Conservation (phyloP, 1,284 basidiomycete genomes). For the Rhodotorula sp. region DNA sequence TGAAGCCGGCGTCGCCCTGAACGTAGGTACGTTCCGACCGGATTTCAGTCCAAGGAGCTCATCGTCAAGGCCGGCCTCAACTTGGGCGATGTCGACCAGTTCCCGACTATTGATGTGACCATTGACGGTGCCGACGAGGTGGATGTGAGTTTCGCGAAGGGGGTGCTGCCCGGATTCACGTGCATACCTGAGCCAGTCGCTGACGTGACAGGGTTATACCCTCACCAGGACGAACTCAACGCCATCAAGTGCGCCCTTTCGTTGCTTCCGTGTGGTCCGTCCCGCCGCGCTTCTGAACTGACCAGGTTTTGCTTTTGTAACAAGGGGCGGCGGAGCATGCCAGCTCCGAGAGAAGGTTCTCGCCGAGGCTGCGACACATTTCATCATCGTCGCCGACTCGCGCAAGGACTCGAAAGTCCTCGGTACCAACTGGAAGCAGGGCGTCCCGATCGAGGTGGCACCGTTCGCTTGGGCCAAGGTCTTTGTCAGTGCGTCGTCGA, state of each 20-base stretch:
- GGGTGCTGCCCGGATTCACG: too few relatives aligned
- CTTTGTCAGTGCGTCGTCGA: constrained; percentile 40
- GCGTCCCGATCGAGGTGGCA: constrained; percentile 92
- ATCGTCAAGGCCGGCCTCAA: constrained; percentile 77
- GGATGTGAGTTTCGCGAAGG: constrained; percentile 52
- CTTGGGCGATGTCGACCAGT: constrained; percentile 83
- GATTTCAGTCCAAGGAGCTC: constrained; percentile 94
- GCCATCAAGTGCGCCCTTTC: constrained; percentile 67
- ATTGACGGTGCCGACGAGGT: constrained; percentile 95
- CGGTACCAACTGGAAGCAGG: constrained; percentile 78
- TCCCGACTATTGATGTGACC: constrained; percentile 86
- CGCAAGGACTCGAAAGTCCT: constrained; percentile 79
- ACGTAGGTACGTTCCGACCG: constrained; percentile 81
- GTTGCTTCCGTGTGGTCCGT: too few relatives aligned
- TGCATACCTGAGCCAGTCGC: not conserved
- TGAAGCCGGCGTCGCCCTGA: not conserved
- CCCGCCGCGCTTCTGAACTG: not conserved
- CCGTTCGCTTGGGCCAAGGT: constrained; percentile 90
- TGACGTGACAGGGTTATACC: too few relatives aligned
- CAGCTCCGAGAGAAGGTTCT: constrained; percentile 96
- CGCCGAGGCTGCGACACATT: constrained; percentile 86
- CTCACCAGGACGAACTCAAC: constrained; percentile 61
- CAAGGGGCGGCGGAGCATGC: constrained; percentile 84
- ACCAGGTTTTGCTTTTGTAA: not conserved
- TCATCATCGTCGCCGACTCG: constrained; percentile 93